Base-by-base conservation (phyloP, 163 green algal species). In the Prototheca wickerhamii region DNA sequence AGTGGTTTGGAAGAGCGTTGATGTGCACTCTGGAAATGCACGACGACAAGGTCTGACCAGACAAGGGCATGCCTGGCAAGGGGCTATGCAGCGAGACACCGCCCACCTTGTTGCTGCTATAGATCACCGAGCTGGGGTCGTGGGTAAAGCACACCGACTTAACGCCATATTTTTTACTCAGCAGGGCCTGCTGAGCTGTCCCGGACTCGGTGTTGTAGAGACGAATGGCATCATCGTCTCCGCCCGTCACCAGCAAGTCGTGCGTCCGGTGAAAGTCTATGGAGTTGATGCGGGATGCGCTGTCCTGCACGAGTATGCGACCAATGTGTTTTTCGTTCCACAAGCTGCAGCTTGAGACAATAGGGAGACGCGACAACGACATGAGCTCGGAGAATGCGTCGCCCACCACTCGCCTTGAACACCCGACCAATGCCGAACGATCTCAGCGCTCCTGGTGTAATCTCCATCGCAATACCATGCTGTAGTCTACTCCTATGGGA, bases 131-230 rank as follows among this genome's bases (percentile, higher is more conserved):
- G 42, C 79, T 65, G 0, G 76, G 64, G 28, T 84, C 63, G 72
- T 98, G 92, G 0, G 91, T 96, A 74, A 90, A 96, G 31, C 61
- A 76, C 3, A 97, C 76, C 63, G 87, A 84, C 28, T 81, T 69
- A 2, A 86, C 82, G 10, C 92, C 92, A 71, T 98, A 96, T 68
- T 97, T 96, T n/a, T 83, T 85, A 69, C 76, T 90, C 68, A 80
- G 76, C 21, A 96, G 57, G 28, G 64, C 61, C 64, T 77, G 74
- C 1, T 63, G 32, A 33, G 68, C 42, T 4, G 20, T 67, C 32
- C 79, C 86, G 2, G 70, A 71, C 35, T 79, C 56, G 31, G 83
- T 94, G 83, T 96, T 85, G 74, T 95, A 97, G 3, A 96, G 7
- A 6, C 80, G 69, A 35, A 98, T 90, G 21, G 75, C 74, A 58